Base-by-base conservation (phyloP, 2,329 filamentous ascomycete genomes). In the Aspergillus alliaceus region DNA sequence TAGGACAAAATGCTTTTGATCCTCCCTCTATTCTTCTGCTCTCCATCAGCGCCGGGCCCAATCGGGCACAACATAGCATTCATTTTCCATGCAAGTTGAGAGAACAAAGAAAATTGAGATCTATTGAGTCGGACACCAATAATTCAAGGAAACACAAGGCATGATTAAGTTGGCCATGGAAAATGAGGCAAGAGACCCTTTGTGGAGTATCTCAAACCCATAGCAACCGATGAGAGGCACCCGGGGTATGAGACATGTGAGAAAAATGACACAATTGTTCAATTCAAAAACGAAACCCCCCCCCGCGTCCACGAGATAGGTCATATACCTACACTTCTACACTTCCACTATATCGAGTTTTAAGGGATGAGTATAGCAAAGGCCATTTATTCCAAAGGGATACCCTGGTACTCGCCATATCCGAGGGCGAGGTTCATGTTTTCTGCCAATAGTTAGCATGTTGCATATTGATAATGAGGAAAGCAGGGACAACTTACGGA, bases 391-490 rank as follows among this genome's bases (percentile, higher is more conserved):
- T 83, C 76, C 58, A 84, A 69, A 32, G 91, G 91, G 64, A 96
- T 96, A 39, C 91, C 91, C 72, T 96, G 90, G 70, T 91, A 96
- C 78, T 96, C 91, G 46, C 85, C 87, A 71, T 93, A 96, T 46
- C 91, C 91, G 11, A 96, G 83, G n/a, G 90, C 89, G 57, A 96
- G 81, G 76, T 96, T 96, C 90, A 96, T 95, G 77, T 96, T 96
- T 82, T 96, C 87, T 90, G 35, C 29, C 4, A 15, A 11, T 50
- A 25, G 32, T 54, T 50, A 59, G 57, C 25, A 44, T 34, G 22
- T 12, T 35, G 6, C n/a, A 22, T n/a, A 42, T 31, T 15, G 56
- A 22, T 11, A 7, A 29, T 44, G 40, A 5, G 15, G 15, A 15
- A n/a, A 50, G 51, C 22, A 54, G 22, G 37, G 46, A 40, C 44